Percentiles rank a stretch among this genome's conserved stretches.
These are phyloP conservation scores for Fremontodendron californicum DNA, from an alignment of 345 rosid species.

Conservation along the genomic window DNA sequence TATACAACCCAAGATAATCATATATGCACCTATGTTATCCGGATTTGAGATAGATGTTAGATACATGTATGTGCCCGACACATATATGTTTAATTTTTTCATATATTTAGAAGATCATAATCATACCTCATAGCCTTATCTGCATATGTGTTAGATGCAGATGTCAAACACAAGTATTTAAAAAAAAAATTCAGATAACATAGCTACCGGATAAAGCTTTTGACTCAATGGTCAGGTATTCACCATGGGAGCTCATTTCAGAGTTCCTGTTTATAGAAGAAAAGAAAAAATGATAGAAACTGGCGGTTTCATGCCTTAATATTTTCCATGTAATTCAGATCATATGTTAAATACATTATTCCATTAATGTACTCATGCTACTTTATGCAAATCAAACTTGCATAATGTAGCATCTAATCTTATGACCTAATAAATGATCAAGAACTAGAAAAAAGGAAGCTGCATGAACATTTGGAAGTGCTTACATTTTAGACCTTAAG, in stretches of 20 bases:
- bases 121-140: too few species aligned
- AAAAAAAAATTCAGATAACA: too few species aligned
- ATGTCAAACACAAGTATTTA: too few species aligned
- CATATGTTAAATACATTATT: background rate
- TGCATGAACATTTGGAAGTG: constrained; percentile 1
- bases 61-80: too few species aligned
- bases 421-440: background rate
- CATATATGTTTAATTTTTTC: too few species aligned
- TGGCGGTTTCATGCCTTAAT: background rate
- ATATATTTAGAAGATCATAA: too few species aligned
- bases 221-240: background rate
- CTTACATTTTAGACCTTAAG: constrained; percentile 6
- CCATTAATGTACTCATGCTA: background rate
- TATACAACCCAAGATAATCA: background rate
- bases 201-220: too few species aligned
- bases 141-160: too few species aligned
- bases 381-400: background rate
- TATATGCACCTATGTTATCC: rapidly evolving
- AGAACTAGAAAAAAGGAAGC: background rate
- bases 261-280: background rate
- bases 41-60: too few species aligned
- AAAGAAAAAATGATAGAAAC: too few species aligned
- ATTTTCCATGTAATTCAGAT: background rate
- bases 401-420: background rate
- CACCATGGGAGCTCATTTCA: background rate